Conservation (phyloP, 768 basidiomycete species). For the Boletales sp. region DNA sequence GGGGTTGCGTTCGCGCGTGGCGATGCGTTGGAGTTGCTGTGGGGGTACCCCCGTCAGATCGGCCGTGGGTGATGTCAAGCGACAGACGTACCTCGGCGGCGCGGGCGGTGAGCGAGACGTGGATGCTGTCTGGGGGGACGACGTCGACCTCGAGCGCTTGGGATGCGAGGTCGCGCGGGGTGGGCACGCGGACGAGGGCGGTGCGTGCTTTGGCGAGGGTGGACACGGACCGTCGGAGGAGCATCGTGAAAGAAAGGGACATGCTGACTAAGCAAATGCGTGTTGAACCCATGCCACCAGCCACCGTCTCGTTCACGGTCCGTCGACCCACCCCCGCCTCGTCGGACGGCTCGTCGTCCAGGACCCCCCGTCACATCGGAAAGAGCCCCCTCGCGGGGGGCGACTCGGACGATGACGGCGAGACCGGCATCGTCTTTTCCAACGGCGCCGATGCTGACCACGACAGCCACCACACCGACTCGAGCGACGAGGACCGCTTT, state of each 20-base stretch:
- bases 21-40: slow-evolving; percentile 75
- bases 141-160: slow-evolving; percentile 62
- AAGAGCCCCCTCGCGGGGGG: slow-evolving; percentile 51
- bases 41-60: background rate
- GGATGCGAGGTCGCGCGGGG: slow-evolving; percentile 49
- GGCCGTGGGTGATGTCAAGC: slow-evolving; percentile 9
- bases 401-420: slow-evolving; percentile 25
- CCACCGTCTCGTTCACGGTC: slow-evolving; percentile 79
- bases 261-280: slow-evolving; percentile 6
- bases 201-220: slow-evolving; percentile 34
- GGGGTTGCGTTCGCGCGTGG: slow-evolving; percentile 56
- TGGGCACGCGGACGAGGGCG: slow-evolving; percentile 46
- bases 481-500: slow-evolving; percentile 65
- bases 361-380: slow-evolving; percentile 40
- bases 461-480: slow-evolving; percentile 34
- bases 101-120: slow-evolving; percentile 60
- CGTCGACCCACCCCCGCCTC: slow-evolving; percentile 72
- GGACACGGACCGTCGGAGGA: slow-evolving; percentile 23
- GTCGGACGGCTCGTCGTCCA: slow-evolving; percentile 63
- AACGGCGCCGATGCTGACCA: slow-evolving; percentile 22
- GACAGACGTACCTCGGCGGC: slow-evolving; percentile 59
- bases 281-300: slow-evolving; percentile 15
- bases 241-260: background rate
- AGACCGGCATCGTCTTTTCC: slow-evolving; percentile 23
- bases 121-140: slow-evolving; percentile 49